These are phyloP conservation scores for Blastobotrys arbuscula DNA, from an alignment of 1,139 yeast species.

Conservation along the genomic window DNA sequence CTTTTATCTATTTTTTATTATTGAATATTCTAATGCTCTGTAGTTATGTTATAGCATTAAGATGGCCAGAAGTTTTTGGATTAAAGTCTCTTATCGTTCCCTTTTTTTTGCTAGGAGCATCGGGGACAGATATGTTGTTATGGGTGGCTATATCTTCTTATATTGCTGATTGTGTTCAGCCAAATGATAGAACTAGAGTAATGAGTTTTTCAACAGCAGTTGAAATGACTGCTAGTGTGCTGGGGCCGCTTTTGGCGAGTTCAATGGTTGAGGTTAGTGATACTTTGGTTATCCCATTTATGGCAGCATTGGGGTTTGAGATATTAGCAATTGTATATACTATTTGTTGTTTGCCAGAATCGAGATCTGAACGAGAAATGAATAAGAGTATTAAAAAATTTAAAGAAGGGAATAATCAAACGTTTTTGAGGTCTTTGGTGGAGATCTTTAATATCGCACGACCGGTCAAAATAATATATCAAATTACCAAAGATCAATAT, in stretches of 20 bases:
- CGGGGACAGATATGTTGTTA: conserved; percentile 7
- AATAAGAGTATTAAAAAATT: neutral
- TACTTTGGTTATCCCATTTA: neutral
- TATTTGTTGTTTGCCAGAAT: neutral
- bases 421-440: neutral
- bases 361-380: neutral
- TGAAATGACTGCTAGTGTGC: neutral
- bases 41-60: neutral
- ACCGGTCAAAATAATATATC: conserved; percentile 1
- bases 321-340: neutral
- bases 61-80: neutral
- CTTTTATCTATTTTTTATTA: neutral
- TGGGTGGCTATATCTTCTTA: conserved; percentile 4
- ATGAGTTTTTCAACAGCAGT: conserved; percentile 1
- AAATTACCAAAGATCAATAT: neutral
- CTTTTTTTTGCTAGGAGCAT: neutral
- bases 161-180: conserved; percentile 5
- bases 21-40: neutral
- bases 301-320: neutral
- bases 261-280: neutral
- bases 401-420: neutral
- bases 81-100: neutral
- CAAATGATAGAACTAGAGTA: neutral
- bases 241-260: conserved; percentile 4
- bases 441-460: conserved; percentile 2